Percentiles rank a stretch among this genome's conserved stretches.
phyloP scores from a whole-genome alignment of 495 filamentous ascomycete species.

The Peziza echinospora region DNA sequence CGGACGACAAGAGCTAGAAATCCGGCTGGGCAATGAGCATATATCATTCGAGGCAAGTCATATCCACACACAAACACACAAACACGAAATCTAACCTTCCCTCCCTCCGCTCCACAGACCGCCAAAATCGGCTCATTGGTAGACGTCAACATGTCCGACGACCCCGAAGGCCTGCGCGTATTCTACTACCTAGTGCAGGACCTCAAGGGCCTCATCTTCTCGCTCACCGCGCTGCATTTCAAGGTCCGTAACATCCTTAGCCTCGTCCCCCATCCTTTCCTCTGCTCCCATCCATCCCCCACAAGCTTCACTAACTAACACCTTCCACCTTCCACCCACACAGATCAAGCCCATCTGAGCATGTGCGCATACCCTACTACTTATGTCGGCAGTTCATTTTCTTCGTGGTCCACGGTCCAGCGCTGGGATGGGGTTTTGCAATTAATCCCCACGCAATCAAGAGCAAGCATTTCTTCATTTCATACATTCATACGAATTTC shows the following conservation, averaged over 20 bases:
- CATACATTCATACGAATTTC: too few relatives aligned
- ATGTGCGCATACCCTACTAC: too few relatives aligned
- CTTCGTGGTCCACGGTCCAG: too few relatives aligned
- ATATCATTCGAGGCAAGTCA: constrained; percentile 88
- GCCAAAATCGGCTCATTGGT: constrained; percentile 96
- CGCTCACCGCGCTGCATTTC: constrained; percentile 88
- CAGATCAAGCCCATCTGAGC: too few relatives aligned
- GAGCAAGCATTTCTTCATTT: too few relatives aligned
- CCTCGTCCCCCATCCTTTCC: too few relatives aligned
- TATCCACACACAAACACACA: not conserved
- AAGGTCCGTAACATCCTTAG: constrained; percentile 47
- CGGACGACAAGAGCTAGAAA: constrained; percentile 90
- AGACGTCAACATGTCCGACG: constrained; percentile 86
- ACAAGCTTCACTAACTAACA: too few relatives aligned
- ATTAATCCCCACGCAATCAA: too few relatives aligned
- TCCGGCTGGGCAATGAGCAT: constrained; percentile 81
- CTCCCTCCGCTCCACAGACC: constrained; percentile 52
- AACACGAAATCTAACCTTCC: not conserved
- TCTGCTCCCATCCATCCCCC: too few relatives aligned
- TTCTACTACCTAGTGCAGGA: constrained; percentile 99
- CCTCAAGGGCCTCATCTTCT: constrained; percentile 90
- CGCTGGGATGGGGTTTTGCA: too few relatives aligned
- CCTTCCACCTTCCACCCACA: too few relatives aligned
- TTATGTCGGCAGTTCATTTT: too few relatives aligned
- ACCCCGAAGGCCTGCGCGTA: constrained; percentile 92